Conservation (phyloP, 495 filamentous ascomycete genomes). For the Penicillium cataractarum region DNA sequence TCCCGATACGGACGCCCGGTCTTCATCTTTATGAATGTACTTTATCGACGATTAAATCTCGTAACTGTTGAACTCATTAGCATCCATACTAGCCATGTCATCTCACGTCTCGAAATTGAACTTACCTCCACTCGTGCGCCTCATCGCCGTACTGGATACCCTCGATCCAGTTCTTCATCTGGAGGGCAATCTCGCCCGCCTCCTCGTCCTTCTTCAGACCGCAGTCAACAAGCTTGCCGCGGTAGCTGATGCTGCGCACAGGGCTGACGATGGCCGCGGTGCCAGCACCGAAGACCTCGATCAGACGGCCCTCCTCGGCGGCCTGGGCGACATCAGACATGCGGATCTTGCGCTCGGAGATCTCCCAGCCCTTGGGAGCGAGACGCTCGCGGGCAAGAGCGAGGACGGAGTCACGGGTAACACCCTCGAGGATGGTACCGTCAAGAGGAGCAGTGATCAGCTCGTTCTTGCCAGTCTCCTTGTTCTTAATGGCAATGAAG, state of each 20-base stretch:
- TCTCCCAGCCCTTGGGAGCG: conserved; percentile 80
- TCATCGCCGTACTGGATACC: conserved; percentile 93
- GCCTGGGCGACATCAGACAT: conserved; percentile 84
- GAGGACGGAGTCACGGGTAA: conserved; percentile 87
- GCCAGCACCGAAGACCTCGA: conserved; percentile 92
- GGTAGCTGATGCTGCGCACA: conserved; percentile 84
- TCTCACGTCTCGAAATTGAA: neutral
- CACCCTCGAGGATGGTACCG: conserved; percentile 95
- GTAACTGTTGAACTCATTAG: conserved; percentile 31
- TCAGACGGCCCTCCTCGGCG: conserved; percentile 76
- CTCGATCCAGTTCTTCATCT: conserved; percentile 97
- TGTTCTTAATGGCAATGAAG: conserved; percentile 79
- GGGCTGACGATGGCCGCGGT: conserved; percentile 80
- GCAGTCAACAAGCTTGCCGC: conserved; percentile 75
- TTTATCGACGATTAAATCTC: conserved; percentile 29
- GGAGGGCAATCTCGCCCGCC: conserved; percentile 78
- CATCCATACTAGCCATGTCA: neutral
- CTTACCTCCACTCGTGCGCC: conserved; percentile 79
- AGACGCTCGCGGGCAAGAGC: conserved; percentile 81
- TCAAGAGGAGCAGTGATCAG: conserved; percentile 91
- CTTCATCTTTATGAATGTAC: neutral
- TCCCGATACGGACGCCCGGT: neutral
- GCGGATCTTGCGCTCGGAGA: conserved; percentile 85
- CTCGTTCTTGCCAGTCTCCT: conserved; percentile 84
- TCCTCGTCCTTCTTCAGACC: conserved; percentile 77